Base-by-base conservation (phyloP, 2,329 filamentous ascomycete species). In the Diaporthe vaccinii region DNA sequence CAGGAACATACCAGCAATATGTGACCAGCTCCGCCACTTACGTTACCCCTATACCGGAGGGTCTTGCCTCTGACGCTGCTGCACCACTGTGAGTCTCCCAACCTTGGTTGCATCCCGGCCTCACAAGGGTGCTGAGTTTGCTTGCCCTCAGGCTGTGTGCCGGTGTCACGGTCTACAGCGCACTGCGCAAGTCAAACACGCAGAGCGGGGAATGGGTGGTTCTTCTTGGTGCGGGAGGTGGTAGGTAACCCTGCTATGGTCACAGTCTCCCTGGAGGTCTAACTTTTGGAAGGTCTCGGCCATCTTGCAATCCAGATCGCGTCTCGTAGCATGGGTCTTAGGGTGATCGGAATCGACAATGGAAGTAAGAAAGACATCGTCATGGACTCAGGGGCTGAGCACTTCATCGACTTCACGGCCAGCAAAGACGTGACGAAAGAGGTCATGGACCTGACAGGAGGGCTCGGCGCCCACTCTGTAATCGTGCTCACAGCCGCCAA, bases 1-100 rank as follows among this genome's bases (percentile, higher is more conserved):
- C 92, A 0, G 92, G 92, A 51, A 94, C 92, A n/a, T 94, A 94
- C 81, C 92, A 94, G 81, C 91, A 93, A 83, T 94, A 93, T 79
- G 89, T 89, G 25, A 80, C 93, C 22, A 89, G 88, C 0, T 90
- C 91, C 14, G 92, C 92, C 4, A 88, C 89, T 83, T 94, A 94
- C 81, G 92, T 93, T 2, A 94, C 92, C 0, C 91, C 91, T 2
- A 93, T 94, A 78, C 92, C 92, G 2, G 91, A 92, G 6, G 83
- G 82, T 4, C 83, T 94, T 25, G 82, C 87, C 57, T 91, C 89
- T 14, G 91, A 89, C 69, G 86, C 87, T 34, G 92, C 92, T 0
- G 92, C 92, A 2, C 92, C 92, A 0, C 88, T 94, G 91, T 20
- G 53, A 74, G 76, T 25, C 12, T 51, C 15, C n/a, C 10, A 9